Evolutionary conservation across 768 basidiomycete species (phyloP), one percentile per base, ranked within the genome.

Genomic region (Imleria badia): DNA sequence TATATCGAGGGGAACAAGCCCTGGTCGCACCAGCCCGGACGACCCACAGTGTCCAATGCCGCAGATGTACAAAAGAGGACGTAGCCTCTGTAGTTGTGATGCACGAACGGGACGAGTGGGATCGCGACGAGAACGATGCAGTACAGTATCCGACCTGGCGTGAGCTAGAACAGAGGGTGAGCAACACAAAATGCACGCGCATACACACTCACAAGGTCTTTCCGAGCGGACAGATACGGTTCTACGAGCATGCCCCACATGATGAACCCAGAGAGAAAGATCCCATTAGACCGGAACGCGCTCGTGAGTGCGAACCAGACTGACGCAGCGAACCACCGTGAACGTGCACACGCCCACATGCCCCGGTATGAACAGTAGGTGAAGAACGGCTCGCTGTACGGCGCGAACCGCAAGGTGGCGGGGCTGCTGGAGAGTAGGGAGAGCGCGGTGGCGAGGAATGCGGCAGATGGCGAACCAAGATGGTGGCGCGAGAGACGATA

Each of bases 381-480:
- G 70, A 91, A 95, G 68, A 93, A 88, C 0, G 94, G 90, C 64
- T 98, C 96, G 45, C 75, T 84, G 68, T 90, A 96, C 0, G 89
- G 80, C 0, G 87, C 85, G 43, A 87, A 78, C 23, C 84, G 79
- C 20, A 90, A 69, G 0, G 89, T 85, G 0, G 81, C 79, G 3
- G 94, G 94, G 42, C 93, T 91, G 49, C 87, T 90, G 0, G 92
- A 82, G 6, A 98, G 64, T 40, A 94, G 74, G 22, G 91, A 93
- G 19, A 97, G 75, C 19, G 86, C 56, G 0, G 84, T 65, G 0
- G 87, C 75, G 15, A 89, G 74, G 36, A 78, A 72, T 3, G 94
- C 87, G 30, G 90, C 73, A 3, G 78, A 67, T 0, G 78, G 78
- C 1, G 82, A 83, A 31, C 71, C 65, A 23, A 87, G 79, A 58